Percentiles rank a stretch among this genome's conserved stretches.
Conservation (phyloP, 768 basidiomycete genomes). For the Nidularia pulvinata region DNA sequence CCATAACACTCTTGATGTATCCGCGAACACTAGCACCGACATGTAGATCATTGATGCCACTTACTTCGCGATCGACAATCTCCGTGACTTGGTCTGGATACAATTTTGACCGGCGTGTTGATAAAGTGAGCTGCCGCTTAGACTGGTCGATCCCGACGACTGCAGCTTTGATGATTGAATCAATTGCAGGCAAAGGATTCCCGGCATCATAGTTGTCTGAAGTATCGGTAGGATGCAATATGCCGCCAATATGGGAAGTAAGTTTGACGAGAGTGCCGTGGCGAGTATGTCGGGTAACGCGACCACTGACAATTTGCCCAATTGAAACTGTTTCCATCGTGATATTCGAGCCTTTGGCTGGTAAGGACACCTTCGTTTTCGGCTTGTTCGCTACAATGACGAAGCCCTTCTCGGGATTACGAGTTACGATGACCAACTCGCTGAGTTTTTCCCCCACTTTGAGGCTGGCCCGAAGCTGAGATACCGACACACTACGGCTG, state of each 20-base stretch:
- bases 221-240: constrained; percentile 80
- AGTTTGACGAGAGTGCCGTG: constrained; percentile 82
- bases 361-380: constrained; percentile 46
- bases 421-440: constrained; percentile 86
- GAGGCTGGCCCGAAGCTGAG: constrained; percentile 63
- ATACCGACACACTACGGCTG: constrained; percentile 60
- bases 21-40: constrained; percentile 81
- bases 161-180: constrained; percentile 66
- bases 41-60: constrained; percentile 57
- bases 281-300: constrained; percentile 72
- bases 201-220: constrained; percentile 76
- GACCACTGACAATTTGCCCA: constrained; percentile 80
- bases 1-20: constrained; percentile 85
- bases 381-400: constrained; percentile 83
- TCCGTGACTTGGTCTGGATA: constrained; percentile 44
- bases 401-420: constrained; percentile 82
- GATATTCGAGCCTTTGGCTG: constrained; percentile 45
- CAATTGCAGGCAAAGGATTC: constrained; percentile 55
- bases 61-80: constrained; percentile 71
- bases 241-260: constrained; percentile 67
- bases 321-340: constrained; percentile 65
- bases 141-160: constrained; percentile 70
- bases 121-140: constrained; percentile 74
- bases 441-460: constrained; percentile 70
- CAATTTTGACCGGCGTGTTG: constrained; percentile 75